Conservation (phyloP, 805 yeast genomes). For the Maudiozyma serrabonitensis region DNA sequence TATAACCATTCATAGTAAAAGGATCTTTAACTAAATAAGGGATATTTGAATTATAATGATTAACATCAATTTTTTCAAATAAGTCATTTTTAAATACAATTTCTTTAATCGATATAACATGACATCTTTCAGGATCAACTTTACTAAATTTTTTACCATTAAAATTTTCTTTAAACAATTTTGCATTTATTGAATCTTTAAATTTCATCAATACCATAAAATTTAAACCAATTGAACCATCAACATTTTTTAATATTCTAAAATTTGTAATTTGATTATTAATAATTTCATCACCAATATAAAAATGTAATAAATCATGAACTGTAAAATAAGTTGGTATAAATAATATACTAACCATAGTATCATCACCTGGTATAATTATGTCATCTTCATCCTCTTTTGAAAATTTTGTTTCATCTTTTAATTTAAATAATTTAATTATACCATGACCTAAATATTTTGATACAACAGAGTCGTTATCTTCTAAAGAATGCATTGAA, state of each 20-base stretch:
- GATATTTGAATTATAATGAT: slow-evolving; percentile 22
- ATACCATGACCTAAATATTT: slow-evolving; percentile 64
- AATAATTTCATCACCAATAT: slow-evolving; percentile 50
- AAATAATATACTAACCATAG: slow-evolving; percentile 72
- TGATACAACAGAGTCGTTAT: slow-evolving; percentile 33
- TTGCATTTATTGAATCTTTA: slow-evolving; percentile 43
- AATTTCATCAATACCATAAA: slow-evolving; percentile 76
- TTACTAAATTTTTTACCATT: slow-evolving; percentile 73
- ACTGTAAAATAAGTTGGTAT: slow-evolving; percentile 83
- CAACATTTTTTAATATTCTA: slow-evolving; percentile 57
- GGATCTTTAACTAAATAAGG: slow-evolving; percentile 71
- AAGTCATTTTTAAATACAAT: slow-evolving; percentile 35
- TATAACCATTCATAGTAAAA: slow-evolving; percentile 35
- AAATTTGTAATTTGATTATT: slow-evolving; percentile 55
- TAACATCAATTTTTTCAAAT: slow-evolving; percentile 10
- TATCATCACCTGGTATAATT: slow-evolving; percentile 41
- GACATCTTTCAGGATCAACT: slow-evolving; percentile 84
- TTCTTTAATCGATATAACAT: slow-evolving; percentile 58
- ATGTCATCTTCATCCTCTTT: slow-evolving; percentile 8
- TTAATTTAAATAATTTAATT: slow-evolving; percentile 54
- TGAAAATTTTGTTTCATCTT: slow-evolving; percentile 6
- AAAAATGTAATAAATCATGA: slow-evolving; percentile 68
- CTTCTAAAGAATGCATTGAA: slow-evolving; percentile 1
- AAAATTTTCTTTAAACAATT: slow-evolving; percentile 51
- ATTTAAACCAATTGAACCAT: slow-evolving; percentile 41